These are phyloP conservation scores for Sugiyamaella qingdaonensis DNA, from an alignment of 805 yeast genomes.

Conservation along the genomic window DNA sequence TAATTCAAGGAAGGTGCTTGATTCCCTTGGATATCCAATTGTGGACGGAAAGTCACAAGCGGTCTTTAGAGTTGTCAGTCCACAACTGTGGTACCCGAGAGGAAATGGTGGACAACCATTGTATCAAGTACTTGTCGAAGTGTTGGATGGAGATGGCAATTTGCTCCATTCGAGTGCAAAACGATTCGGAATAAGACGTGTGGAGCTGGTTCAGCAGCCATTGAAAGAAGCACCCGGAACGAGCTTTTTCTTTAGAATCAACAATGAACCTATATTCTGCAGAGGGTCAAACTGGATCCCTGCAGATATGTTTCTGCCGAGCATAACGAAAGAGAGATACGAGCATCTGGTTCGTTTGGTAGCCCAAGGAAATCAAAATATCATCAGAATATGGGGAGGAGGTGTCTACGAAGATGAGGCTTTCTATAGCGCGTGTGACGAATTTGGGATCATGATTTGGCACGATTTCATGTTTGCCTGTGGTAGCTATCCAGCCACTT, in stretches of 20 bases:
- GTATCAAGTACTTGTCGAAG: conserved; percentile 25
- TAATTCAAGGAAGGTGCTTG: not conserved
- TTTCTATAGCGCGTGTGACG: conserved; percentile 42
- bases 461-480: conserved; percentile 56
- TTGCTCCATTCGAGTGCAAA: not conserved
- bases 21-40: not conserved
- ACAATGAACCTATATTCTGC: conserved; percentile 35
- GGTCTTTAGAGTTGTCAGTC: conserved; percentile 20
- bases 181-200: conserved; percentile 39
- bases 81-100: conserved; percentile 42
- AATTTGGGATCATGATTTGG: conserved; percentile 45
- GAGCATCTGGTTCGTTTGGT: conserved; percentile 33
- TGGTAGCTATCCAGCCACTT: conserved; percentile 46
- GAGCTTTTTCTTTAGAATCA: conserved; percentile 40
- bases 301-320: conserved; percentile 37
- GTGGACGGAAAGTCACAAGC: not conserved
- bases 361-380: conserved; percentile 39
- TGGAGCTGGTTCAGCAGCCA: conserved; percentile 39
- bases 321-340: conserved; percentile 33
- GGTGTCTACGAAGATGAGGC: conserved; percentile 41
- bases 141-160: not conserved
- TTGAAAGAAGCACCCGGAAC: conserved; percentile 33
- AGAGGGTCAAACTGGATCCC: conserved; percentile 49
- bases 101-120: conserved; percentile 37
- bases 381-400: conserved; percentile 48